phyloP scores from a whole-genome alignment of 805 yeast genomes.

The Candida awuae region DNA sequence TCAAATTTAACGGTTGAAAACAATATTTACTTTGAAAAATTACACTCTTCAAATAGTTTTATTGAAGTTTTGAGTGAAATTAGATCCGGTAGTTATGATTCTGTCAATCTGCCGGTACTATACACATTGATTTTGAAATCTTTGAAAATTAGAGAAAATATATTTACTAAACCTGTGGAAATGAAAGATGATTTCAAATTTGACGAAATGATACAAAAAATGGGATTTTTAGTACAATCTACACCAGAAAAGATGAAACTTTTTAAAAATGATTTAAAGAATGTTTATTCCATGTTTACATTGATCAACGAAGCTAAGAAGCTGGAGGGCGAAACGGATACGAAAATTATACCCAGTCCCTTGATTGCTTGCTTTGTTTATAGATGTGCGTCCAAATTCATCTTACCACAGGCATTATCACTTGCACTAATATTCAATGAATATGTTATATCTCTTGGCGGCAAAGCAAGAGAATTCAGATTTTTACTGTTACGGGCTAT shows the following conservation, averaged over 20 bases:
- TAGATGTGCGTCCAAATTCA: conserved; percentile 11
- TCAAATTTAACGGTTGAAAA: conserved; percentile 11
- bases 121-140: conserved; percentile 17
- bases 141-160: conserved; percentile 6
- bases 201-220: background rate
- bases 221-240: conserved; percentile 4
- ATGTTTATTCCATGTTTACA: conserved; percentile 5
- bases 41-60: conserved; percentile 16
- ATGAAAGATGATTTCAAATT: background rate
- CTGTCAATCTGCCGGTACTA: conserved; percentile 15
- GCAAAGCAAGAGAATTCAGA: conserved; percentile 12
- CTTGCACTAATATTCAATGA: conserved; percentile 15
- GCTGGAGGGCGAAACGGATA: background rate
- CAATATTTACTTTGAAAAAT: conserved; percentile 15
- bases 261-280: conserved; percentile 7
- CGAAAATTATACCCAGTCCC: conserved; percentile 7
- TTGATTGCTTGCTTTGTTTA: conserved; percentile 7
- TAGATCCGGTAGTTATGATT: conserved; percentile 14
- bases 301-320: background rate
- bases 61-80: conserved; percentile 22
- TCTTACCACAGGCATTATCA: conserved; percentile 11
- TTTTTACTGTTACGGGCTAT: conserved; percentile 20
- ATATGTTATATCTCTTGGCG: conserved; percentile 6
- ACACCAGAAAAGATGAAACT: conserved; percentile 2
- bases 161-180: background rate